These are phyloP conservation scores for Cryphonectria nitschkei DNA, from an alignment of 2,329 filamentous ascomycete species.

Conservation along the genomic window DNA sequence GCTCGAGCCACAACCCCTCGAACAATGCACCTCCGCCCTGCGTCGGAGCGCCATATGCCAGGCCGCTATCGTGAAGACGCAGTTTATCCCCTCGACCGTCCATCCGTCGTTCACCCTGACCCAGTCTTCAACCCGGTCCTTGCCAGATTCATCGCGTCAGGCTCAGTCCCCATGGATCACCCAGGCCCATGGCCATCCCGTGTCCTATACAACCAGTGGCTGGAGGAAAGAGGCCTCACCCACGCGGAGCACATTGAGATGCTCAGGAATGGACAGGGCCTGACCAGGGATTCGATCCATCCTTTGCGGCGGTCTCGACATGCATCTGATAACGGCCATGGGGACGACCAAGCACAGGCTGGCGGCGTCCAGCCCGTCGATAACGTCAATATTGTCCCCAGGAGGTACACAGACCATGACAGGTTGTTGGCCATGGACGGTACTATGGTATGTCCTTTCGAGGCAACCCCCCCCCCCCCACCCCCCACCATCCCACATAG, in stretches of 20 bases:
- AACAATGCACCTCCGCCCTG: not conserved
- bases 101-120: conserved; percentile 32
- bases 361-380: not conserved
- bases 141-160: conserved; percentile 32
- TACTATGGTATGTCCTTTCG: not conserved
- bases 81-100: conserved; percentile 22
- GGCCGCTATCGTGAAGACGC: conserved; percentile 35
- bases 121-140: conserved; percentile 35
- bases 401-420: not conserved
- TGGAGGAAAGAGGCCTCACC: conserved; percentile 13
- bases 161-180: conserved; percentile 34
- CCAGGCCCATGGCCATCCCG: conserved; percentile 30
- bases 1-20: not conserved
- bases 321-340: no score
- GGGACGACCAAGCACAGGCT: not conserved
- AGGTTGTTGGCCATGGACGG: not conserved
- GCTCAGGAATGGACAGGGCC: not conserved
- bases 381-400: not conserved
- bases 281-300: not conserved
- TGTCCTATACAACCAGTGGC: conserved; percentile 3
- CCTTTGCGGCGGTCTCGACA: not conserved
- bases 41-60: not conserved
- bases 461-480: no score
- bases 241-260: conserved; percentile 1
- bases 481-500: not conserved